Base-by-base conservation (phyloP, 306 rosid genomes). In the Phaseolus lunatus region DNA sequence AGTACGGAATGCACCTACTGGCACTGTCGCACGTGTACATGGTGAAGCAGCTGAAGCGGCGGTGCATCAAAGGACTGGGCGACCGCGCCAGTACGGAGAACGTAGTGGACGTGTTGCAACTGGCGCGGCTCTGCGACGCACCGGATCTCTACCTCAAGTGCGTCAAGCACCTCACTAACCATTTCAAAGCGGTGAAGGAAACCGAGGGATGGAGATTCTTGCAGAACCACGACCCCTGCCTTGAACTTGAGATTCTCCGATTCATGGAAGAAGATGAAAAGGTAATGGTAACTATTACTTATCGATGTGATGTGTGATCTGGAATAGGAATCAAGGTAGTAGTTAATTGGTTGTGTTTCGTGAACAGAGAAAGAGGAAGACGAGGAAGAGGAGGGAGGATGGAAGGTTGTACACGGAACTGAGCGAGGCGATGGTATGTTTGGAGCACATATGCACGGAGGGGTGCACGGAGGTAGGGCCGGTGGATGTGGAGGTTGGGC, bases 181-280 rank as follows among this genome's bases (percentile, higher is more conserved):
- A 82, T 58, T 92, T 86, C 85, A 85, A 85, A 67, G 64, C 82
- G 1, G 96, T 90, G 0, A 84, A 86, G 59, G 72, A 67, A 73
- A 92, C 93, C 3, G 98, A 94, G 66, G 98, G 96, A 0, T 94
- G 98, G 98, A 85, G 81, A 10, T 92, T 94, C 82, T 12, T 94
- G 59, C 89, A 94, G 22, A 84, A 80, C 8, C 70, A 94, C 23
- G 98, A 94, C 41, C 94, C 94, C 1, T 50, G 78, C 73, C 89
- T 94, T 0, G 91, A 90, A 48, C 91, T 90, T 7, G 86, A 88
- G 4, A 83, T 94, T 78, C 83, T 92, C 18, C 82, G 67, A 13
- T 85, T 85, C 76, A 92, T 92, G 63, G 89, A 89, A 12, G 96
- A 92, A 58, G 45, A 74, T 1, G 90, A 90, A 70, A 9, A 18